Percentiles rank a stretch among this genome's conserved stretches.
These are phyloP conservation scores for Pseudonitzschia multiseries DNA, from an alignment of 108 stramenopile species.

Conservation along the genomic window DNA sequence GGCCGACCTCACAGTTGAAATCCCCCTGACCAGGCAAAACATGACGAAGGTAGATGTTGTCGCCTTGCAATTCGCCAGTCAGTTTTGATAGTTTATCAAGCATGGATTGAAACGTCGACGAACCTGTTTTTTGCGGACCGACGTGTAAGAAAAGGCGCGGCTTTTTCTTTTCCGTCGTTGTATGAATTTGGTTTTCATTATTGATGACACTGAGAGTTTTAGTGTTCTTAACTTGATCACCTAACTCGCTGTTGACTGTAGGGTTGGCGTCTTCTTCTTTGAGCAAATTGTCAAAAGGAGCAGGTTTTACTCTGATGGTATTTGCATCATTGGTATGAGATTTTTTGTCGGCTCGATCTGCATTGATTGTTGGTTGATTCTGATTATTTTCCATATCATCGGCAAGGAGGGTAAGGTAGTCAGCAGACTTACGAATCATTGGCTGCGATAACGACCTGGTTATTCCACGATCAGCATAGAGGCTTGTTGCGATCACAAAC, in stretches of 20 bases:
- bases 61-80: background rate
- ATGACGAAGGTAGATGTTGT: constrained; percentile 2
- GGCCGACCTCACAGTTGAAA: constrained; percentile 10
- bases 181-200: background rate
- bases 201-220: background rate
- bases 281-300: background rate
- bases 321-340: background rate
- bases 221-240: background rate
- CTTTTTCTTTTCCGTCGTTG: background rate
- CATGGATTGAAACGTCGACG: constrained; percentile 15
- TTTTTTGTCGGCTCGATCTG: background rate
- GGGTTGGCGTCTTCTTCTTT: background rate
- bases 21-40: constrained; percentile 2
- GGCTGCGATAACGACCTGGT: constrained; percentile 6
- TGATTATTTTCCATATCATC: background rate
- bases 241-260: background rate
- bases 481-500: background rate
- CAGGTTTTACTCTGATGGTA: too few species aligned
- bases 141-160: constrained; percentile 19
- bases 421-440: constrained; percentile 10
- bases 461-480: background rate
- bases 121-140: constrained; percentile 17
- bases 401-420: background rate
- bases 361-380: background rate
- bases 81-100: constrained; percentile 8